These are phyloP conservation scores for Aspergillus incahuasiensis DNA, from an alignment of 495 filamentous ascomycete species.

Conservation along the genomic window DNA sequence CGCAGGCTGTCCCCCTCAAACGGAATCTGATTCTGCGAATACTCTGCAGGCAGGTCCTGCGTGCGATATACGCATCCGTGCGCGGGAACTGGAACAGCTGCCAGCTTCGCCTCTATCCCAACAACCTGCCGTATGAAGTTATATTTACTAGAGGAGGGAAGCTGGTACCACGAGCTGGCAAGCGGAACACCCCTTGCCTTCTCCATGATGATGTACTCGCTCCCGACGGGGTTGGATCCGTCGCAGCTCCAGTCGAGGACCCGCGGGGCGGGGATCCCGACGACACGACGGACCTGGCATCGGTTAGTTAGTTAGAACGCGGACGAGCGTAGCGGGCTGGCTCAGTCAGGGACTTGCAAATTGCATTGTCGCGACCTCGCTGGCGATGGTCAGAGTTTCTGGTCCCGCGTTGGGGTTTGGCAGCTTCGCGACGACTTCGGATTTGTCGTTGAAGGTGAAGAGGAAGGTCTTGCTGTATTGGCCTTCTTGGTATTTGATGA, in stretches of 20 bases:
- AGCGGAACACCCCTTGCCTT: background rate
- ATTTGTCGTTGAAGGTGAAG: background rate
- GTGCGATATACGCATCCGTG: constrained; percentile 5
- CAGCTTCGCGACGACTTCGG: background rate
- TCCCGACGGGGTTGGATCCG: background rate
- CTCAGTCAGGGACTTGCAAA: constrained; percentile 2
- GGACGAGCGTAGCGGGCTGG: background rate
- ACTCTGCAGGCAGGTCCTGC: background rate
- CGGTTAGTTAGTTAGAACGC: background rate
- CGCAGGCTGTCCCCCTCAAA: background rate
- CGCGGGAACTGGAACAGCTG: background rate
- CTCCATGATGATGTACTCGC: constrained; percentile 8
- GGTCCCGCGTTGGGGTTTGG: constrained; percentile 3
- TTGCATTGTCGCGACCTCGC: constrained; percentile 5
- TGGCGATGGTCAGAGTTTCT: background rate
- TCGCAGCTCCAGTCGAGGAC: constrained; percentile 2
- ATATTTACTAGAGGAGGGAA: background rate
- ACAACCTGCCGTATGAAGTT: constrained; percentile 1
- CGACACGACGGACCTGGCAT: too few relatives aligned
- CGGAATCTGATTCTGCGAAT: background rate
- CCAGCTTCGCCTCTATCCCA: background rate
- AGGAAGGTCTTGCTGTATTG: background rate
- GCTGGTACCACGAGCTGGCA: background rate
- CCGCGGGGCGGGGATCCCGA: background rate
- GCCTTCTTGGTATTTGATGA: background rate